A percentile compares a stretch with the other conserved stretches of the same genome.
phyloP scores from a whole-genome alignment of 176 grass and related monocot genomes.

The Cenchrus americanus region DNA sequence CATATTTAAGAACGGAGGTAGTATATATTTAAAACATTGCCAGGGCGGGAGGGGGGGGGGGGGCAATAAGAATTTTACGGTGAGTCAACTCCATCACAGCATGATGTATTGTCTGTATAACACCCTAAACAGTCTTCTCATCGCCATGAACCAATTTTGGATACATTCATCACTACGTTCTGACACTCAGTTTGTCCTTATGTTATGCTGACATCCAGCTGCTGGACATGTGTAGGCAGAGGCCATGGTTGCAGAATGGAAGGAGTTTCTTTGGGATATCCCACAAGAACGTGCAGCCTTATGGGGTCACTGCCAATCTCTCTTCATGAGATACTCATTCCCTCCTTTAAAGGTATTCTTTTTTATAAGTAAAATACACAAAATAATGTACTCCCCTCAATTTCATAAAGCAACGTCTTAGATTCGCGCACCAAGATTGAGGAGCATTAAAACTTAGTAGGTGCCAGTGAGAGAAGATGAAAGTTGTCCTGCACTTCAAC shows the following conservation, averaged over 20 bases:
- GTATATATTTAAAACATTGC: not conserved
- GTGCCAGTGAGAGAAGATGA: not conserved
- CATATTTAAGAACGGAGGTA: too few species aligned
- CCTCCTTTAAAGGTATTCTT: constrained; percentile 67
- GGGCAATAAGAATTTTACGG: not conserved
- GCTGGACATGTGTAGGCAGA: constrained; percentile 64
- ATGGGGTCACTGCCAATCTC: constrained; percentile 92
- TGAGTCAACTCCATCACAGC: not conserved
- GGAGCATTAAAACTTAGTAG: not conserved
- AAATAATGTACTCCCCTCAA: not conserved
- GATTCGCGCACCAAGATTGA: not conserved
- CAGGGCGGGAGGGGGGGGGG: too few species aligned
- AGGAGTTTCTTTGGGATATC: constrained; percentile 98
- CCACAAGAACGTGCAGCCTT: constrained; percentile 94
- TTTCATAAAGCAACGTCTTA: not conserved
- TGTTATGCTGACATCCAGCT: constrained; percentile 29
- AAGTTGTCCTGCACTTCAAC: not conserved
- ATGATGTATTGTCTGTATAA: too few species aligned
- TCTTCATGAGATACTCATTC: constrained; percentile 86
- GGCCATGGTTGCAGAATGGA: constrained; percentile 98
- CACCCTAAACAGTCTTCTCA: not conserved
- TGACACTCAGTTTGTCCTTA: constrained; percentile 16
- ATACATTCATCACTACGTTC: constrained; percentile 16
- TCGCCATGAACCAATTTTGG: not conserved
- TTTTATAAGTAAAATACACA: constrained; percentile 26